Conservation (phyloP, 1,284 basidiomycete genomes). For the Chalciporus sp. region DNA sequence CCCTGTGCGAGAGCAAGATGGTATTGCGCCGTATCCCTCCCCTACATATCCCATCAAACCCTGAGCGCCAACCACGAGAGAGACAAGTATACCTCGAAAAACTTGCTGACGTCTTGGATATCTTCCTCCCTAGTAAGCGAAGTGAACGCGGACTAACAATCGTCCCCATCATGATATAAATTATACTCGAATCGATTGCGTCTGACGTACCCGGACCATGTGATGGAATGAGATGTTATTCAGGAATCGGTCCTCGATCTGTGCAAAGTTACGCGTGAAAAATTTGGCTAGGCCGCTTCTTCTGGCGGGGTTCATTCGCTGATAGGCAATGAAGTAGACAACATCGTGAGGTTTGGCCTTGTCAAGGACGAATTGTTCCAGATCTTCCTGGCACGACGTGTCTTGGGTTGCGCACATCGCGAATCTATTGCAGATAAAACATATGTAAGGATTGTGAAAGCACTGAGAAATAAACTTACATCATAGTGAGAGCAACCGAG, state of each 20-base stretch:
- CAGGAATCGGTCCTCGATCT: conserved; percentile 75
- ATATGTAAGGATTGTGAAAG: conserved; percentile 2
- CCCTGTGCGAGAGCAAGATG: conserved; percentile 64
- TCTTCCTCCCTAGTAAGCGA: conserved; percentile 74
- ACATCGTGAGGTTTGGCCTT: conserved; percentile 57
- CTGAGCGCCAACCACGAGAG: background rate
- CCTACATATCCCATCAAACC: conserved; percentile 36
- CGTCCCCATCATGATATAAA: background rate
- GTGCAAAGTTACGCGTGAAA: conserved; percentile 58
- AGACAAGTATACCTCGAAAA: conserved; percentile 57
- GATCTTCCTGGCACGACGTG: conserved; percentile 44
- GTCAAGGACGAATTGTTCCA: conserved; percentile 50
- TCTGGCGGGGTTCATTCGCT: conserved; percentile 39
- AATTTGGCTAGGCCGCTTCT: conserved; percentile 41
- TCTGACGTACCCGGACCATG: conserved; percentile 49
- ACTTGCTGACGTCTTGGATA: conserved; percentile 61
- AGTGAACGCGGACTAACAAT: conserved; percentile 55
- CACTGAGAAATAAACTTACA: conserved; percentile 46
- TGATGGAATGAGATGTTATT: conserved; percentile 62
- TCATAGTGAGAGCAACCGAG: conserved; percentile 62
- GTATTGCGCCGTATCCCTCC: conserved; percentile 68
- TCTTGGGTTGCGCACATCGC: conserved; percentile 41
- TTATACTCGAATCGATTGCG: background rate
- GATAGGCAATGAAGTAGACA: conserved; percentile 42
- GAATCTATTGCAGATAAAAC: conserved; percentile 13